Evolutionary conservation across 1,284 basidiomycete species (phyloP), one percentile per base, ranked within the genome.

Genomic region (Erythrobasidium hasegawianum): DNA sequence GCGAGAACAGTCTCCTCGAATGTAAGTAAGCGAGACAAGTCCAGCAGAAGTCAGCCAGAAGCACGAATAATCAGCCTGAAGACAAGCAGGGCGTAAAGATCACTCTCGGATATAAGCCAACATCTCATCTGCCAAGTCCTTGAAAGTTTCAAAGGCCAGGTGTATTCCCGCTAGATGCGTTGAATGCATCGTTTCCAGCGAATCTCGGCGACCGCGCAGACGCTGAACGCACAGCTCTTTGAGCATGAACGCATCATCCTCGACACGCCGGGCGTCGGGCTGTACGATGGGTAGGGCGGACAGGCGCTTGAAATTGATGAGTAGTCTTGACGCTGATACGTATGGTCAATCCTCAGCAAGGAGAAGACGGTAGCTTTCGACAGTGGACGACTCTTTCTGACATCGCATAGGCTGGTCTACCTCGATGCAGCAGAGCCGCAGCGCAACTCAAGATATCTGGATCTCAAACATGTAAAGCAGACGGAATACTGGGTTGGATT

Each of bases 401-500:
- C 94, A 0, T 88, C 86, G 0, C 90, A 96, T 76, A 86, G 95
- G 54, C 77, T 91, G 2, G 86, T 93, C 80, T 92, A 89, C 79
- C 81, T 91, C 70, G 86, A 90, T 73, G 74, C 75, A n/a, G 75
- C 78, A 24, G 80, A 83, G 52, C 78, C 83, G 26, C 77, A 76
- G 22, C 77, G 72, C 33, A 71, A 75, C 50, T 77, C 76, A 14
- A 74, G 75, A 57, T 84, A 87, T 61, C 72, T 80, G 29, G 71
- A 75, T 71, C 83, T 97, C 8, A 80, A 82, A 0, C 79, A 80
- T 68, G 81, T 97, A 59, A 79, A 80, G 1, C 87, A 88, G 73
- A 95, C 91, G 2, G 91, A 97, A 72, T 85, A 89, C 78, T 97
- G 96, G 76, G 86, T 87, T 1, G 94, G 95, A 2, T 86, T 98